Percentiles rank a stretch among this genome's conserved stretches.
Conservation (phyloP, 306 rosid species). For the Casuarina cunninghamiana region DNA sequence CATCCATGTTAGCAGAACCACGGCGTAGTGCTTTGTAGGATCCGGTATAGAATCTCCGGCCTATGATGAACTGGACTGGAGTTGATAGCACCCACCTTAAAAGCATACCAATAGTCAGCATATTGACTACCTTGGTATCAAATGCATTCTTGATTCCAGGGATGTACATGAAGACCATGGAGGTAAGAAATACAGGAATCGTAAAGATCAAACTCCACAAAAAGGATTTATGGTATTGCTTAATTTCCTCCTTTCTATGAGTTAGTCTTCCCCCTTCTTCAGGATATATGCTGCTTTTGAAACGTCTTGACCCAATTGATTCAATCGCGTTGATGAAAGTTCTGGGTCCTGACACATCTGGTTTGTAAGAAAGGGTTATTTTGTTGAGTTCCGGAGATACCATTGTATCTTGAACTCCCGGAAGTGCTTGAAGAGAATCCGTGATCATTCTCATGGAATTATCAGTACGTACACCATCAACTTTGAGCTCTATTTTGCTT, state of each 20-base stretch:
- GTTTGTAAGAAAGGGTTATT: slow-evolving; percentile 55
- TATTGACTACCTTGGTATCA: slow-evolving; percentile 58
- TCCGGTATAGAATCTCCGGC: slow-evolving; percentile 69
- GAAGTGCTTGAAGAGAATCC: slow-evolving; percentile 53
- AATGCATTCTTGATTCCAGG: slow-evolving; percentile 53
- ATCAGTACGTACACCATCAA: slow-evolving; percentile 46
- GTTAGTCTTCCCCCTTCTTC: slow-evolving; percentile 48
- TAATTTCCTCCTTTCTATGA: slow-evolving; percentile 51
- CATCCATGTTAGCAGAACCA: slow-evolving; percentile 83
- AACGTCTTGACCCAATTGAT: slow-evolving; percentile 59
- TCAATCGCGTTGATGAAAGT: slow-evolving; percentile 65
- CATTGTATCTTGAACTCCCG: slow-evolving; percentile 50
- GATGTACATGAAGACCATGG: slow-evolving; percentile 78
- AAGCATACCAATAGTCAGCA: slow-evolving; percentile 57
- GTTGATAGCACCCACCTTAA: slow-evolving; percentile 67
- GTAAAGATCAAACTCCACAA: slow-evolving; percentile 65
- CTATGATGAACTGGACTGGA: slow-evolving; percentile 73
- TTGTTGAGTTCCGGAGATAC: slow-evolving; percentile 33
- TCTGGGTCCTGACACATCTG: slow-evolving; percentile 69
- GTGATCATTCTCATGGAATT: slow-evolving; percentile 29
- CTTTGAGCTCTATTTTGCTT: slow-evolving; percentile 63
- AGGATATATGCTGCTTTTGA: slow-evolving; percentile 60
- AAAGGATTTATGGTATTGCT: slow-evolving; percentile 44
- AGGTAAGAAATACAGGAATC: slow-evolving; percentile 70
- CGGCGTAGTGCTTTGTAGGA: slow-evolving; percentile 63